Percentiles rank a stretch among this genome's conserved stretches.
These are phyloP conservation scores for Huntiella moniliformis DNA, from an alignment of 2,329 filamentous ascomycete genomes.

Conservation along the genomic window DNA sequence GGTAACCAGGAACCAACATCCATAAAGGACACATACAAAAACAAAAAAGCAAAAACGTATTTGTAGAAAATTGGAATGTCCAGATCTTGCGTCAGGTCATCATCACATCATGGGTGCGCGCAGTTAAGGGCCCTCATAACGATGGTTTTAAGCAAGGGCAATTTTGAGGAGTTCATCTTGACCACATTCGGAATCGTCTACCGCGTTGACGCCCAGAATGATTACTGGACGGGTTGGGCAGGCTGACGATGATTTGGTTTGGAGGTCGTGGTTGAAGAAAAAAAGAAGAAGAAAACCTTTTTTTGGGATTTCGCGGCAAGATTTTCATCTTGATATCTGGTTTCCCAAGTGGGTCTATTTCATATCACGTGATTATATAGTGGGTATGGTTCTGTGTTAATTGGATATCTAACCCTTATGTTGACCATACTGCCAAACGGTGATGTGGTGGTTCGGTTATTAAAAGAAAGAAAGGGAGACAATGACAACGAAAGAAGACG, in stretches of 20 bases:
- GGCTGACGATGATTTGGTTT: constrained; percentile 24
- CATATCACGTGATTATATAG: not conserved
- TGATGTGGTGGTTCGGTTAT: too few relatives aligned
- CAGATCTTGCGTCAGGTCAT: constrained; percentile 46
- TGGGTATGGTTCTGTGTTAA: not conserved
- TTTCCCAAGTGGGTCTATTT: not conserved
- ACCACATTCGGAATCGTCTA: constrained; percentile 35
- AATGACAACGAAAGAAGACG: too few relatives aligned
- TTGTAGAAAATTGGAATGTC: constrained; percentile 23
- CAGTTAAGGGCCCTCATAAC: constrained; percentile 38
- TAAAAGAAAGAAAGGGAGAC: too few relatives aligned
- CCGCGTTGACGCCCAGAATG: constrained; percentile 18
- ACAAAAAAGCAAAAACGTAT: not conserved
- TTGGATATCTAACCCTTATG: constrained; percentile 5
- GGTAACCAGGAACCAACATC: too few relatives aligned
- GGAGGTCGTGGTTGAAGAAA: constrained; percentile 26
- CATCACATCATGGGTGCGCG: constrained; percentile 46
- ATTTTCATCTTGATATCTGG: constrained; percentile 7
- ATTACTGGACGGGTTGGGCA: constrained; percentile 12
- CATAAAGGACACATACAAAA: not conserved
- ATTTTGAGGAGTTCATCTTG: constrained; percentile 31
- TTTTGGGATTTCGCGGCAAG: not conserved
- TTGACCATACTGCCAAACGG: too few relatives aligned
- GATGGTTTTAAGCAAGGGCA: constrained; percentile 49
- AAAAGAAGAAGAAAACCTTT: constrained; percentile 16